phyloP scores from a whole-genome alignment of 208 protist species.

The Acanthamoeba triangularis region DNA sequence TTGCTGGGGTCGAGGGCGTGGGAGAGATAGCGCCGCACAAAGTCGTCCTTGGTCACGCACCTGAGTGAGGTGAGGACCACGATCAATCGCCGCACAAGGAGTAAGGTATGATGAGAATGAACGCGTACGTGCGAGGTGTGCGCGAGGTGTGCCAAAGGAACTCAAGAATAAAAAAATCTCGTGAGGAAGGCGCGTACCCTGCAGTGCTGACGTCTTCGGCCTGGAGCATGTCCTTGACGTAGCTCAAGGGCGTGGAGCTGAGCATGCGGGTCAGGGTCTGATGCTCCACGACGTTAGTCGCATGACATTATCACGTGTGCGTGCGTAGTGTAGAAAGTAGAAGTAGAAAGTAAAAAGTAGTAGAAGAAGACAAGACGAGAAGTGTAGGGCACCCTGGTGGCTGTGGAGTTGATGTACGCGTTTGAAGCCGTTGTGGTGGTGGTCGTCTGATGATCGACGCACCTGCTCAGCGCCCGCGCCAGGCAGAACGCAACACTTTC shows the following conservation, averaged over 20 bases:
- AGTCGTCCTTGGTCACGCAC: constrained; percentile 4
- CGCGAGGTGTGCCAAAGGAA: no score
- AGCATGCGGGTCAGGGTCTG: background rate
- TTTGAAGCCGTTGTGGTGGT: background rate
- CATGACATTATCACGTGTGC: background rate
- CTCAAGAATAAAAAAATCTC: no score
- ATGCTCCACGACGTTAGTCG: background rate
- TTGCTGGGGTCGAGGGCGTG: background rate
- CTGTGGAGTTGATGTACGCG: no score
- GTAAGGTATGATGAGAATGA: no score
- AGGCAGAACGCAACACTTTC: background rate
- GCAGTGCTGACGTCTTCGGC: background rate
- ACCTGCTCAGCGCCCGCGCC: background rate
- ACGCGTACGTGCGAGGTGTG: no score
- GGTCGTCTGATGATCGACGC: background rate
- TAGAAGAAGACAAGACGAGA: no score
- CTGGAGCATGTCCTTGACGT: background rate
- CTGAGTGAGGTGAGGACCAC: no score
- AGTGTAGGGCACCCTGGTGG: no score
- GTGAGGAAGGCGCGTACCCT: background rate
- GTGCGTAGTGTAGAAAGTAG: background rate
- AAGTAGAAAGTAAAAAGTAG: no score
- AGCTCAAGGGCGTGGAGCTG: background rate
- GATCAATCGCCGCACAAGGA: no score
- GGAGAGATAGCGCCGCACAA: background rate